Percentiles rank a stretch among this genome's conserved stretches.
Conservation (phyloP, 805 yeast genomes). For the Wickerhamiella lipophila region DNA sequence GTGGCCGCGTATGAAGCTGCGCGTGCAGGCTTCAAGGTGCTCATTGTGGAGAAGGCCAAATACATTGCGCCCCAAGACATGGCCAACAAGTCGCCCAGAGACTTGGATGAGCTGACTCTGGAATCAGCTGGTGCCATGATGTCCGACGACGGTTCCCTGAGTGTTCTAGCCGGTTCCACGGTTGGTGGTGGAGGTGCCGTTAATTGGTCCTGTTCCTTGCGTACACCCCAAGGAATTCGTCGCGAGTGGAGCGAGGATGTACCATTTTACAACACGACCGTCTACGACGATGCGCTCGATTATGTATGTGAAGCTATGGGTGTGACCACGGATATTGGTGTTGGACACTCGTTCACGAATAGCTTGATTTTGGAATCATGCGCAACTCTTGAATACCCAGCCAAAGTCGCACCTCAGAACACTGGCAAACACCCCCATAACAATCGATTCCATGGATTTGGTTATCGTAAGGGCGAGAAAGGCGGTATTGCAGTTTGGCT, state of each 20-base stretch:
- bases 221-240: slow-evolving; percentile 39
- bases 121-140: slow-evolving; percentile 33
- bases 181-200: slow-evolving; percentile 49
- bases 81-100: slow-evolving; percentile 30
- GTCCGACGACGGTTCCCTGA: slow-evolving; percentile 29
- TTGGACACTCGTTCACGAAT: slow-evolving; percentile 36
- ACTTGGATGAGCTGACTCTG: slow-evolving; percentile 30
- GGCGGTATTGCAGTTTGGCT: slow-evolving; percentile 43
- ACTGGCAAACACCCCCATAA: slow-evolving; percentile 32
- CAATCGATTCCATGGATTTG: slow-evolving; percentile 39
- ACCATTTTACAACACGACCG: slow-evolving; percentile 35
- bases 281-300: slow-evolving; percentile 35
- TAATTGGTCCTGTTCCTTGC: slow-evolving; percentile 44
- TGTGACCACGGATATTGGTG: slow-evolving; percentile 28
- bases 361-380: slow-evolving; percentile 34
- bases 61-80: slow-evolving; percentile 32
- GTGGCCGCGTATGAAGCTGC: slow-evolving; percentile 39
- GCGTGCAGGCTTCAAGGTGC: slow-evolving; percentile 32
- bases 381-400: slow-evolving; percentile 35
- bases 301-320: slow-evolving; percentile 40
- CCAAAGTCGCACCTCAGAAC: slow-evolving; percentile 36
- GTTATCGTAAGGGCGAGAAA: slow-evolving; percentile 40
- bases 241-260: slow-evolving; percentile 38
- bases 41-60: slow-evolving; percentile 41
- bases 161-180: slow-evolving; percentile 39